Evolutionary conservation across 768 basidiomycete genomes (phyloP).

Genomic region (Russula abietina): DNA sequence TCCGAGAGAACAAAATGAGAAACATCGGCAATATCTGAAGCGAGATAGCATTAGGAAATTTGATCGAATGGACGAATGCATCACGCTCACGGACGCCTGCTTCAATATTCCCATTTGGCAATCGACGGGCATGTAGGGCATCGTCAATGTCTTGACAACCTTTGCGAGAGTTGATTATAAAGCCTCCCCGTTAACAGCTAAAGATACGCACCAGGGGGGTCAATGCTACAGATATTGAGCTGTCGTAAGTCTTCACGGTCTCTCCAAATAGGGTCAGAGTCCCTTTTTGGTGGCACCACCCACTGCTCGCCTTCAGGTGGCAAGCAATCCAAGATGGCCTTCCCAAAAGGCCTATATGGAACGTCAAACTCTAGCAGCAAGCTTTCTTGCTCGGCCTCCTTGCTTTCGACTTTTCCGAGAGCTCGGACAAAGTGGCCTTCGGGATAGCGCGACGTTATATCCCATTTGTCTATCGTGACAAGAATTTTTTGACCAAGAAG

Average conservation of each 20-base stretch:
- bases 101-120: slow-evolving; percentile 93
- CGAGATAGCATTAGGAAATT: not conserved
- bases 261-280: slow-evolving; percentile 54
- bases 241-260: slow-evolving; percentile 84
- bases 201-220: slow-evolving; percentile 69
- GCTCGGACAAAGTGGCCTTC: slow-evolving; percentile 96
- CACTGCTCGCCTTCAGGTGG: slow-evolving; percentile 86
- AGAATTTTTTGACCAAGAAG: slow-evolving; percentile 93
- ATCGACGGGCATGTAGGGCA: slow-evolving; percentile 79
- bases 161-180: slow-evolving; percentile 30
- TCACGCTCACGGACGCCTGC: slow-evolving; percentile 89
- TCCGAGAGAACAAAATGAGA: slow-evolving; percentile 92
- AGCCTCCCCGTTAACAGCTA: not conserved
- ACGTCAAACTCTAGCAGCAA: slow-evolving; percentile 91
- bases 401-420: slow-evolving; percentile 84
- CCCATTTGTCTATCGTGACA: slow-evolving; percentile 93
- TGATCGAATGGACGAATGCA: not conserved
- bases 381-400: slow-evolving; percentile 95
- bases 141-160: slow-evolving; percentile 99
- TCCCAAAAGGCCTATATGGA: slow-evolving; percentile 94
- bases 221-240: slow-evolving; percentile 89
- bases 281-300: slow-evolving; percentile 80
- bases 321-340: slow-evolving; percentile 86
- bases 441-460: slow-evolving; percentile 79
- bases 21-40: slow-evolving; percentile 92